phyloP scores from a whole-genome alignment of 148 eudicot genomes.

The Arbutus unedo region DNA sequence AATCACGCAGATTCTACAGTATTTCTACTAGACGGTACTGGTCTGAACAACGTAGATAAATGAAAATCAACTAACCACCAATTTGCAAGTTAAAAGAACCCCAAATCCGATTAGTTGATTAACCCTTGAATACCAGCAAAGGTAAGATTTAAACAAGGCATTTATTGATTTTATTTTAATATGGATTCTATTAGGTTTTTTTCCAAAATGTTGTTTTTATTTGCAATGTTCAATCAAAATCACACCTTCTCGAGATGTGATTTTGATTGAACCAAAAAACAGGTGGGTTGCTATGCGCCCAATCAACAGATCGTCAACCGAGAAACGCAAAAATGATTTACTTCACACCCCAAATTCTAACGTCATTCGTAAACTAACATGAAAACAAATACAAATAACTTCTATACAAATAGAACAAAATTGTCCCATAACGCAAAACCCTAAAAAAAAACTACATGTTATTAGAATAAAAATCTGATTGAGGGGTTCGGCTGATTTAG shows the following conservation, averaged over 20 bases:
- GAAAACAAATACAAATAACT: background rate
- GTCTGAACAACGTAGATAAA: background rate
- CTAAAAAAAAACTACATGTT: background rate
- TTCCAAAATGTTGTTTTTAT: background rate
- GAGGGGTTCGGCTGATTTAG: background rate
- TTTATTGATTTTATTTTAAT: too few relatives aligned
- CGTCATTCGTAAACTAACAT: background rate
- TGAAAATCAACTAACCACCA: background rate
- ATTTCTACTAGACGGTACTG: background rate
- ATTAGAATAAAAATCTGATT: background rate
- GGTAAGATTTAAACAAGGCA: background rate
- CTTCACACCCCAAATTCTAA: background rate
- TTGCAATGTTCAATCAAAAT: background rate
- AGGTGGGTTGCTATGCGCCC: background rate
- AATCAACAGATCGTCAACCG: background rate
- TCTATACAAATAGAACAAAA: background rate
- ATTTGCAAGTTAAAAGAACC: background rate
- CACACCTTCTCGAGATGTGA: background rate
- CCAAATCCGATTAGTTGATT: background rate
- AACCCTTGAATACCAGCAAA: background rate
- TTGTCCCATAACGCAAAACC: background rate
- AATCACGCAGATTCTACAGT: background rate
- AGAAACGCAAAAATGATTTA: background rate
- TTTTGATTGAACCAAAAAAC: background rate
- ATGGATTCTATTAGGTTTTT: background rate